Base-by-base conservation (phyloP, 768 basidiomycete genomes). In the Psilocybe sp. region DNA sequence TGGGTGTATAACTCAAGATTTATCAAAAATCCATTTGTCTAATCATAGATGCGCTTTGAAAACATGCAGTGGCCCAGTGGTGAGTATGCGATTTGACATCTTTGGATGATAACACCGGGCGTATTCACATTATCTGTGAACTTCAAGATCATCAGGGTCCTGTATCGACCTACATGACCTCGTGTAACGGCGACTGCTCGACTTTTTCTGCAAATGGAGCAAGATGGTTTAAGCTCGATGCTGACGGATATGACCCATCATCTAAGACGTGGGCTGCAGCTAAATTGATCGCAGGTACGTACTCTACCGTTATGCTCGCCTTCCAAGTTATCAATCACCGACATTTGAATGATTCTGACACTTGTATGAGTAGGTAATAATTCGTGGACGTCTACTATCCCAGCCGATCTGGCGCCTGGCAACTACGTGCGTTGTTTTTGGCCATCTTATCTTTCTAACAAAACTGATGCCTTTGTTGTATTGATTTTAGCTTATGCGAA, bases 151-250 rank as follows among this genome's bases (percentile, higher is more conserved):
- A 78, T 59, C 65, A 72, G 59, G 77, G 77, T 4, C 76, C 75
- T 20, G 71, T 77, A 16, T 74, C 72, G 20, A 78, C 74, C n/a
- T 78, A 78, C 57, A 79, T 79, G 77, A 64, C 75, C 23, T 73
- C 73, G 11, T 79, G 78, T 60, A 67, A 68, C 47, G 74, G 71
- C 18, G 69, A 72, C 46, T 79, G 77, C 49, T 58, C 70, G 7
- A 64, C 54, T 3, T 73, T 74, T 52, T 52, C 56, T 16, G 69
- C 73, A 33, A 67, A 68, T 47, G 55, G 61, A 38, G 74, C 72
- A 14, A 61, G 64, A 47, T 78, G 75, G 77, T 78, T 78, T 68
- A 79, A 78, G 58, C 48, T 79, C 46, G 75, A 78, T 58, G 73
- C 72, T 11, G 67, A 54, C 28, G 76, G 78, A 39, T 77, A 75